These are phyloP conservation scores for Mycena galericulata DNA, from an alignment of 768 basidiomycete genomes.

Conservation along the genomic window DNA sequence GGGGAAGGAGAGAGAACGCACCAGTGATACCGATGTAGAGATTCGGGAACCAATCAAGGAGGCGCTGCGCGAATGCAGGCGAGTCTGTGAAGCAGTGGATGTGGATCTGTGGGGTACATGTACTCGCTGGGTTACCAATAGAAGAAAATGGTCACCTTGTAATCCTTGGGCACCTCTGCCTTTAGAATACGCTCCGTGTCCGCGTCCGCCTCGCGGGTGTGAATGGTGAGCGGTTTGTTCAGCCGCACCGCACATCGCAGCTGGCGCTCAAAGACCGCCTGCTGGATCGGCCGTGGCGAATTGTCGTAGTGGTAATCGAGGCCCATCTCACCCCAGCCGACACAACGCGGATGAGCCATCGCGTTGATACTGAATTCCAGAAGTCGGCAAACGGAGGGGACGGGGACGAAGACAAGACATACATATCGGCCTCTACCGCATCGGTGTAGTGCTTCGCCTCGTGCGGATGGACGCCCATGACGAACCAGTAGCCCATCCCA, in stretches of 20 bases:
- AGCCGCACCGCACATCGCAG: slow-evolving; percentile 74
- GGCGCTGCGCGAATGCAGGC: slow-evolving; percentile 75
- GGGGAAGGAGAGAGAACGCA: slow-evolving; percentile 32
- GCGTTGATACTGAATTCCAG: slow-evolving; percentile 67
- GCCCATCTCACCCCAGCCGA: slow-evolving; percentile 92
- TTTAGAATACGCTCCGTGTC: slow-evolving; percentile 86
- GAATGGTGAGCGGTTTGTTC: slow-evolving; percentile 85
- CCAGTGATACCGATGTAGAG: slow-evolving; percentile 89
- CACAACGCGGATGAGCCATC: slow-evolving; percentile 83
- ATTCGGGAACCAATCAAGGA: slow-evolving; percentile 84
- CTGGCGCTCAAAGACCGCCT: slow-evolving; percentile 74
- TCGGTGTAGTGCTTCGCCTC: slow-evolving; percentile 78
- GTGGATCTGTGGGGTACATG: slow-evolving; percentile 83
- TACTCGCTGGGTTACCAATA: neutral
- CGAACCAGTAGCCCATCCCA: slow-evolving; percentile 84
- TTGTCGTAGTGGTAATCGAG: slow-evolving; percentile 88
- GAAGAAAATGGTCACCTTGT: slow-evolving; percentile 58
- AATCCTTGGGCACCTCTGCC: slow-evolving; percentile 77
- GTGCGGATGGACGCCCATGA: slow-evolving; percentile 75
- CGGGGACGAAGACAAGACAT: slow-evolving; percentile 38
- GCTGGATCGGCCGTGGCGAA: slow-evolving; percentile 78
- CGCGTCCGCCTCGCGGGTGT: slow-evolving; percentile 87
- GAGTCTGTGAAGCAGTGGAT: slow-evolving; percentile 92
- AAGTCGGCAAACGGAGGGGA: neutral
- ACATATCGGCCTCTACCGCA: slow-evolving; percentile 77